Evolutionary conservation across 2,329 filamentous ascomycete genomes (phyloP).

Genomic region (Pyricularia pennisetigena): DNA sequence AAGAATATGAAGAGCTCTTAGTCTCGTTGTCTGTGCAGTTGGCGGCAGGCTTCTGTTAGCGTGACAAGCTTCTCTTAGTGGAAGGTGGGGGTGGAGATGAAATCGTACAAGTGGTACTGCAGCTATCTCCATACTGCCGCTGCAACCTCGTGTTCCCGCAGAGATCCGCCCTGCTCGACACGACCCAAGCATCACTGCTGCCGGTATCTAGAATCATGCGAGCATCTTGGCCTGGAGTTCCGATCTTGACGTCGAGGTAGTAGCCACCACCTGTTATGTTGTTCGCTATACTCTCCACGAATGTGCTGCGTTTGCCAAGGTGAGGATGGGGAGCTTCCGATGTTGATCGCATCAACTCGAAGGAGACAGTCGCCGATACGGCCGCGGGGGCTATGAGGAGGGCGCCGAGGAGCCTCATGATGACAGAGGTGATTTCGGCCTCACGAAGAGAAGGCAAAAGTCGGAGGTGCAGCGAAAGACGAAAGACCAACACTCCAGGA

Average conservation of each 20-base stretch:
- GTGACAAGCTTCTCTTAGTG: background rate
- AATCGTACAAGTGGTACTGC: slow-evolving; percentile 30
- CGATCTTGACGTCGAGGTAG: slow-evolving; percentile 46
- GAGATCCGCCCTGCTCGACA: slow-evolving; percentile 25
- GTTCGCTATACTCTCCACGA: slow-evolving; percentile 34
- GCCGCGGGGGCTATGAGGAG: background rate
- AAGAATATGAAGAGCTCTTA: slow-evolving; percentile 36
- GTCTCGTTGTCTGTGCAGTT: slow-evolving; percentile 24
- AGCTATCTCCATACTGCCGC: slow-evolving; percentile 21
- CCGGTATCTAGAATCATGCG: slow-evolving; percentile 51
- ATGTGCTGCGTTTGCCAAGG: slow-evolving; percentile 12
- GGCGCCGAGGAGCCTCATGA: background rate
- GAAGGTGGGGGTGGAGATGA: background rate
- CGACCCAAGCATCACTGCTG: slow-evolving; percentile 53
- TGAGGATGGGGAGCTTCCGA: background rate
- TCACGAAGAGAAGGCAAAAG: background rate
- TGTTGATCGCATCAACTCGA: slow-evolving; percentile 7
- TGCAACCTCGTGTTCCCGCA: slow-evolving; percentile 27
- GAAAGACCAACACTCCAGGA: background rate
- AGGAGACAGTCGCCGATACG: background rate
- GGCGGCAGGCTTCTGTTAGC: background rate
- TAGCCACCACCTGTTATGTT: slow-evolving; percentile 45
- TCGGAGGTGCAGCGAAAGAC: background rate
- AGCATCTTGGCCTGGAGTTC: slow-evolving; percentile 46
- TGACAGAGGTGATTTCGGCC: background rate